Base-by-base conservation (phyloP, 2,329 filamentous ascomycete genomes). In the Nemania abortiva region DNA sequence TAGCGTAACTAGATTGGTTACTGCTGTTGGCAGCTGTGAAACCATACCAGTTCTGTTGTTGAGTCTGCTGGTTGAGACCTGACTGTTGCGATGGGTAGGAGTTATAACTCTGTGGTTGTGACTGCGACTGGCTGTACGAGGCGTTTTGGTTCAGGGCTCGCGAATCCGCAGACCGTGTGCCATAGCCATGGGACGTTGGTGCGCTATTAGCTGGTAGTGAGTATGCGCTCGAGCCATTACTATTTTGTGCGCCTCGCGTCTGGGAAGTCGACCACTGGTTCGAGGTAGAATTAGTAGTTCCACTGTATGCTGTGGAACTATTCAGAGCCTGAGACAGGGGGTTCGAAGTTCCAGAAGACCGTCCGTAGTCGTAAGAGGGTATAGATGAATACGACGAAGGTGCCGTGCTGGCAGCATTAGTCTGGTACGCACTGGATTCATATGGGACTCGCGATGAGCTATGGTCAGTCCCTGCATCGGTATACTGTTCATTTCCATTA, bases 21-120 rank as follows among this genome's bases (percentile, higher is more conserved):
- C 52, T 73, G 63, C 54, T 75, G 53, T 74, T 76, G 6, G 73
- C 70, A 45, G 74, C 56, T 7, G 71, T 58, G 60, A 81, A 78
- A 6, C 76, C 75, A 65, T 81, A 81, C 81, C 80, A 82, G 59
- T 78, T 77, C 22, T 79, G 69, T 22, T 79, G 69, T 54, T 77
- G 78, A 45, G 77, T 77, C 63, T 66, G 69, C 34, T 71, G 71
- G 31, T 63, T 69, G 24, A 65, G 73, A 70, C 63, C 70, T 27
- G 60, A 69, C 55, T 79, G 76, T 45, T 76, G 76, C 15, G 77
- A 65, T 37, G 74, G 49, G 59, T 78, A 80, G 0, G 77, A 75
- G 9, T 50, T 71, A 62, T 79, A 79, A 2, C 68, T 61, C 37
- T 76, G 76, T 42, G 78, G 72, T 50, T 77, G 76, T 4, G 71